Percentiles rank a stretch among this genome's conserved stretches.
Conservation (phyloP, 371 early-diverging fungal species). For the Sporodiniella umbellata region DNA sequence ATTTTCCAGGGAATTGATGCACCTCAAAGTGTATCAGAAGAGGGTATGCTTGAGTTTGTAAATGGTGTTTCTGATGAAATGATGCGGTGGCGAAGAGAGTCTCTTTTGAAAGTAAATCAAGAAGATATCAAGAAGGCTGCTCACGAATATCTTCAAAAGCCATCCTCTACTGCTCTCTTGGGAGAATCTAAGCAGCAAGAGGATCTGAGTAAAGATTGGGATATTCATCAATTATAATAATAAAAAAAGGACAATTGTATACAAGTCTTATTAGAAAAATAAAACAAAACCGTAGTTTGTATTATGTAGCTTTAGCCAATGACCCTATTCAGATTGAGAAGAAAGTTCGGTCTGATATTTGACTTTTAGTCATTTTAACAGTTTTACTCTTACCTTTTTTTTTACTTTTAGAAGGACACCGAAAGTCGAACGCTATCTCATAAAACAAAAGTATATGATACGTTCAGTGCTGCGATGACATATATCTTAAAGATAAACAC, state of each 20-base stretch:
- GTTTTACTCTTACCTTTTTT: too few species aligned
- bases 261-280: too few species aligned
- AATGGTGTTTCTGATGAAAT: conserved; percentile 81
- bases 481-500: too few species aligned
- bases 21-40: conserved; percentile 81
- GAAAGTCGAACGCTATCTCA: too few species aligned
- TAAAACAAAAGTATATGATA: too few species aligned
- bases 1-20: conserved; percentile 82
- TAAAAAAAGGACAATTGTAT: neutral
- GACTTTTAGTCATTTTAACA: too few species aligned
- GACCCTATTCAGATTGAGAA: too few species aligned
- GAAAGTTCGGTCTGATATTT: too few species aligned
- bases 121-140: conserved; percentile 74
- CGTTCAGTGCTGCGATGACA: too few species aligned
- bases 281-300: too few species aligned
- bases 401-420: too few species aligned
- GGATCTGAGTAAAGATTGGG: neutral
- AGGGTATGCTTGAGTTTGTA: conserved; percentile 79
- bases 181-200: conserved; percentile 24
- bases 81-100: conserved; percentile 81
- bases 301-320: too few species aligned
- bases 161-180: conserved; percentile 40
- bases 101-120: conserved; percentile 66
- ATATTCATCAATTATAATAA: neutral
- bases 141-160: conserved; percentile 54